A percentile compares a stretch with the other conserved stretches of the same genome.
These are phyloP conservation scores for Cucurbita moschata DNA, from an alignment of 306 rosid species.

Conservation along the genomic window DNA sequence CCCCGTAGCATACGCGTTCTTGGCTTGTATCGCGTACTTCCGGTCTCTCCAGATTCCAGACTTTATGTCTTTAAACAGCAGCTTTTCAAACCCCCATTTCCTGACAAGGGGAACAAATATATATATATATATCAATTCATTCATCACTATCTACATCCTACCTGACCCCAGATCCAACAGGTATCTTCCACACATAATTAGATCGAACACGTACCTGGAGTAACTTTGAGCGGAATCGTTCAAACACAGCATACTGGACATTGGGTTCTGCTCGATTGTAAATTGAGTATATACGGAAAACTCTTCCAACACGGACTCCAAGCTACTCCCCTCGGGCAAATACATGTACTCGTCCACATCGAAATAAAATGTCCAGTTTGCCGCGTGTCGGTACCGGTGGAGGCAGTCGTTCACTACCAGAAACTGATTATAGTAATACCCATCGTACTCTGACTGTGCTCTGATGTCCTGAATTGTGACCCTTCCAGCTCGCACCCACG, in stretches of 20 bases:
- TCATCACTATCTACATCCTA: no score
- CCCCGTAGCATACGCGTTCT: constrained; percentile 26
- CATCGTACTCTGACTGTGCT: constrained; percentile 24
- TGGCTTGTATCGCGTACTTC: constrained; percentile 27
- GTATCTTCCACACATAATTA: background rate
- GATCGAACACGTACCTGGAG: constrained; percentile 8
- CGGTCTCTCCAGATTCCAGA: constrained; percentile 24
- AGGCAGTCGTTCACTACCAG: constrained; percentile 29
- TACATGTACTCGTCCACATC: constrained; percentile 32
- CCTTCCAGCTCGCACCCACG: constrained; percentile 23
- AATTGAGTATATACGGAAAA: constrained; percentile 19
- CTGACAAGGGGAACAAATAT: background rate
- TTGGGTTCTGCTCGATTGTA: constrained; percentile 29
- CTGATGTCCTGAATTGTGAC: constrained; percentile 22
- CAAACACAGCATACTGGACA: constrained; percentile 25
- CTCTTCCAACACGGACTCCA: constrained; percentile 19
- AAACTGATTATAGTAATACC: constrained; percentile 30
- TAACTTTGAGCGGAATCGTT: constrained; percentile 15
- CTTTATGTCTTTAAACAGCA: constrained; percentile 20
- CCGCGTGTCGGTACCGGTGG: constrained; percentile 16
- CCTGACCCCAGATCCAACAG: background rate
- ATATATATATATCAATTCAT: no score
- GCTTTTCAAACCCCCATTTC: constrained; percentile 33
- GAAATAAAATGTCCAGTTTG: constrained; percentile 29
- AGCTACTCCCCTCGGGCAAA: constrained; percentile 15